Evolutionary conservation across 805 yeast genomes (phyloP).

Genomic region (Naumovozyma dairenensis): DNA sequence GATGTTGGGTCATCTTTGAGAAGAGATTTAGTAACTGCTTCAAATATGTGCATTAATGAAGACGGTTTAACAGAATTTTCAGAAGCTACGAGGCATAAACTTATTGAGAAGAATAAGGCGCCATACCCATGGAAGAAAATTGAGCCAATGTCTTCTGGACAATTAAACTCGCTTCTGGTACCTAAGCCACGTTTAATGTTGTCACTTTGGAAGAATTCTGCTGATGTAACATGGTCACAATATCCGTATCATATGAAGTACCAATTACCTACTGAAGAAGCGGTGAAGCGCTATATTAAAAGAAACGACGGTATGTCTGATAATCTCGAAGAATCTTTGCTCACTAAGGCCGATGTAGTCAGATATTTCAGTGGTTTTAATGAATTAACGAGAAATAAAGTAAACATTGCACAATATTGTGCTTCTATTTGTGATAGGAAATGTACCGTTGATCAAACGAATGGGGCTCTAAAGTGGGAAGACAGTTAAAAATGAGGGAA

Average conservation of each 20-base stretch:
- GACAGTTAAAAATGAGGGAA: too few species aligned
- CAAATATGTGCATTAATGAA: conserved; percentile 53
- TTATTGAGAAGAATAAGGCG: conserved; percentile 48
- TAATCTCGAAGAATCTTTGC: conserved; percentile 32
- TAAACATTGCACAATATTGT: conserved; percentile 17
- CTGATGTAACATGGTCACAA: conserved; percentile 33
- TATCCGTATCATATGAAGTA: conserved; percentile 36
- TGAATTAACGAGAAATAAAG: conserved; percentile 18
- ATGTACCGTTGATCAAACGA: background rate
- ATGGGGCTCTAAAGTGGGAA: conserved; percentile 2
- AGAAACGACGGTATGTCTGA: conserved; percentile 48
- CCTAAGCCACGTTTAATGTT: conserved; percentile 28
- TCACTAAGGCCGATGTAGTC: conserved; percentile 57
- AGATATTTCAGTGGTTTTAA: conserved; percentile 40
- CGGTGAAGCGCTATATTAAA: conserved; percentile 53
- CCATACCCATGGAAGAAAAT: conserved; percentile 41
- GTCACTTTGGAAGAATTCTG: conserved; percentile 22
- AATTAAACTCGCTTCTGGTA: conserved; percentile 17
- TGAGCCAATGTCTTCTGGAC: conserved; percentile 13
- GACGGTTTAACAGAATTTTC: conserved; percentile 44
- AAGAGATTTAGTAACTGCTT: conserved; percentile 67
- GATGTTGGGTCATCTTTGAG: conserved; percentile 58
- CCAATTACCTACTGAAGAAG: conserved; percentile 71
- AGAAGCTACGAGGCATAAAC: conserved; percentile 54
- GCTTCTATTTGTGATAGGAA: conserved; percentile 8